Evolutionary conservation across 345 rosid species (phyloP).

Genomic region (Combretum micranthum): DNA sequence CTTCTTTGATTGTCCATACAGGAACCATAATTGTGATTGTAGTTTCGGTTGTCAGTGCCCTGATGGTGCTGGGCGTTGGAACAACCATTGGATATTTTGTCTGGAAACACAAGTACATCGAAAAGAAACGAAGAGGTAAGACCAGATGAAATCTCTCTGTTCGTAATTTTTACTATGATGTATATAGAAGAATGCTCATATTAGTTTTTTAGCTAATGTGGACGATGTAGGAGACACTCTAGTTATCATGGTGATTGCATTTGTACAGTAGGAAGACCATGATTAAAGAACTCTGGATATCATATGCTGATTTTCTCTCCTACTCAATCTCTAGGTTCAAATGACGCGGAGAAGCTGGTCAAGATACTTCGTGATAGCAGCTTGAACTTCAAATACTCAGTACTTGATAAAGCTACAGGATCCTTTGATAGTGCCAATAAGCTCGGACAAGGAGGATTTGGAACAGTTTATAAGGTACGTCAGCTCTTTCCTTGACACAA

Average conservation of each 20-base stretch:
- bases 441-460: slow-evolving; percentile 97
- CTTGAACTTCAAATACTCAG: slow-evolving; percentile 89
- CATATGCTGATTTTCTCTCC: no score
- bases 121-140: slow-evolving; percentile 68
- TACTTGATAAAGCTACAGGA: slow-evolving; percentile 79
- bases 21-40: slow-evolving; percentile 54
- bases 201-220: no score
- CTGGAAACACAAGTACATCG: slow-evolving; percentile 52
- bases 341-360: slow-evolving; percentile 55
- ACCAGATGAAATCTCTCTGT: background rate
- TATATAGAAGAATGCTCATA: no score
- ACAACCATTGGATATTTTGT: slow-evolving; percentile 46
- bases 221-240: no score
- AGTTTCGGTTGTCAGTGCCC: slow-evolving; percentile 60
- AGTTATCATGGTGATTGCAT: no score
- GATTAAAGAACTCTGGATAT: no score
- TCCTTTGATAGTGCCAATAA: slow-evolving; percentile 60
- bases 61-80: slow-evolving; percentile 56
- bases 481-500: background rate
- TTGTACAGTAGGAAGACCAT: no score
- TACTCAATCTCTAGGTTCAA: slow-evolving; percentile 38
- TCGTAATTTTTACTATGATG: background rate
- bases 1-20: slow-evolving; percentile 16
- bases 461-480: slow-evolving; percentile 84
- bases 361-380: slow-evolving; percentile 68